These are phyloP conservation scores for Populus pruinosa DNA, from an alignment of 345 rosid species.

Conservation along the genomic window DNA sequence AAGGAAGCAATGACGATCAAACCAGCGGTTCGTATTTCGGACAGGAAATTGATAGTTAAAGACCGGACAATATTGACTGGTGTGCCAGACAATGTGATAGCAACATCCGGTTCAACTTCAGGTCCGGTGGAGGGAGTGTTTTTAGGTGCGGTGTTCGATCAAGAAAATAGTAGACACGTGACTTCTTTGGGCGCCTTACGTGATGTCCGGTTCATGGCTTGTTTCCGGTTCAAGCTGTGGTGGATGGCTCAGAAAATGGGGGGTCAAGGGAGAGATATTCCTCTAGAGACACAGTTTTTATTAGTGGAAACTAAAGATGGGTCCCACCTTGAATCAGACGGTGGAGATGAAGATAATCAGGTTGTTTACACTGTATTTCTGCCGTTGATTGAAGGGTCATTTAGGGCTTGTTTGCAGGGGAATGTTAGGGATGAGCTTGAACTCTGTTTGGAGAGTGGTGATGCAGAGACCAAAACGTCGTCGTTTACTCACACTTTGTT, in stretches of 20 bases:
- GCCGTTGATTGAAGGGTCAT: slow-evolving; percentile 77
- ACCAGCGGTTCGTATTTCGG: slow-evolving; percentile 66
- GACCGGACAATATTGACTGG: slow-evolving; percentile 58
- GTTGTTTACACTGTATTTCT: slow-evolving; percentile 79
- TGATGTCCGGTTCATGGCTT: slow-evolving; percentile 82
- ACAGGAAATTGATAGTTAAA: slow-evolving; percentile 58
- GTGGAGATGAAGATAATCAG: slow-evolving; percentile 52
- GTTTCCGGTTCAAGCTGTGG: slow-evolving; percentile 92
- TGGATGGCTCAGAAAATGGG: slow-evolving; percentile 99
- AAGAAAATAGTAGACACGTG: slow-evolving; percentile 61
- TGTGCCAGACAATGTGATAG: slow-evolving; percentile 68
- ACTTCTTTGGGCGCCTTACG: slow-evolving; percentile 59
- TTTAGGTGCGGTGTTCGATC: slow-evolving; percentile 64
- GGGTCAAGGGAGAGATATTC: slow-evolving; percentile 63
- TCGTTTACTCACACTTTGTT: slow-evolving; percentile 66
- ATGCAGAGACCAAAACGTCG: slow-evolving; percentile 52
- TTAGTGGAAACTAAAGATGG: slow-evolving; percentile 68
- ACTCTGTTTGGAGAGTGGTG: slow-evolving; percentile 94
- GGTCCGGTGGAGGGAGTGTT: slow-evolving; percentile 78
- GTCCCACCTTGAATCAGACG: slow-evolving; percentile 65
- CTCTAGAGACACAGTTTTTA: slow-evolving; percentile 82
- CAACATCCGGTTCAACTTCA: slow-evolving; percentile 56
- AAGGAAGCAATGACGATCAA: slow-evolving; percentile 67
- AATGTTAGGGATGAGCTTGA: slow-evolving; percentile 64
- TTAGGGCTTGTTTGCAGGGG: slow-evolving; percentile 78